Base-by-base conservation (phyloP, 495 filamentous ascomycete species). In the Eremomyces bilateralis region DNA sequence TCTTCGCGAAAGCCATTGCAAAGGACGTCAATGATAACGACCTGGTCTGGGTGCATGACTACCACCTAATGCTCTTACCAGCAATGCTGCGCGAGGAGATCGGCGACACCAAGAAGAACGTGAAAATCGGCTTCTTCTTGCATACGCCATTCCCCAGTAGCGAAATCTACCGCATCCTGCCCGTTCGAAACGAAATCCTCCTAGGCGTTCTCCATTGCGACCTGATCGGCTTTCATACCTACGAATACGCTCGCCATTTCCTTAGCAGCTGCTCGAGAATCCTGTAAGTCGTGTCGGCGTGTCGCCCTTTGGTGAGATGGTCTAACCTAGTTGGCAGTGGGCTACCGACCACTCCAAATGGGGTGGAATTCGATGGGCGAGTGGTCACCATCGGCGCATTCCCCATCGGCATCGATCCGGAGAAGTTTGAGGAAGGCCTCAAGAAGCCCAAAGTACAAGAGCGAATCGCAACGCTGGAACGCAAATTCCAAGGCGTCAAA, bases 1-100 rank as follows among this genome's bases (percentile, higher is more conserved):
- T 82, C 12, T 95, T 95, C 44, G 85, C 85, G 15, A 74, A 80
- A 52, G 62, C 67, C 0, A 65, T 95, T 36, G 63, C 71, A 4
- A 64, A 71, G 33, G 65, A 76, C 40, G 75, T 82, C 0, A 61
- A 75, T 41, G 70, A 76, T 35, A 81, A 79, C 25, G 78, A 84
- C 43, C 50, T 92, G 29, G 73, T 95, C 47, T 95, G 85, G 85
- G 73, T 95, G 0, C 85, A 95, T 50, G 85, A 95, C 52, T 95
- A 93, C 51, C 85, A 95, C 54, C 60, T 93, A 33, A 85, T 95
- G 78, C 67, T 95, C 1, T 58, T 95, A 15, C 85, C 85, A 0
- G 60, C 69, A 37, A 76, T 93, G 68, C 60, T 95, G 35, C 73
- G 85, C 36, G 69, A 88, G 34, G 76, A 81, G 43, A 60, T 77